phyloP scores from a whole-genome alignment of 2,329 filamentous ascomycete species.

The Blastomyces percursus region DNA sequence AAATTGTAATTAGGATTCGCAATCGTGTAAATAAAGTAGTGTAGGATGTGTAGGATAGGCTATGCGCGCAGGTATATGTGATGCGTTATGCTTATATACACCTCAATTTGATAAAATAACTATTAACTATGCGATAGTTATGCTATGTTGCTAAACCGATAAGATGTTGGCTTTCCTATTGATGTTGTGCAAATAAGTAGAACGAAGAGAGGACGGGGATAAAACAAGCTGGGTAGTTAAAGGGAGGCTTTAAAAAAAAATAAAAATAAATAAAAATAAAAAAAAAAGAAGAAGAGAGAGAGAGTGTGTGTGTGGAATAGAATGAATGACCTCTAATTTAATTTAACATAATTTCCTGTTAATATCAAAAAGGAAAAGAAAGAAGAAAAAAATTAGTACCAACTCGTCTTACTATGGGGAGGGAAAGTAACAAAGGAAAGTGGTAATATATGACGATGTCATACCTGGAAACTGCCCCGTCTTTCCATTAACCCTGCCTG shows the following conservation, averaged over 20 bases:
- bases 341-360: slow-evolving; percentile 34
- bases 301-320: neutral
- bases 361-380: neutral
- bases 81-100: neutral
- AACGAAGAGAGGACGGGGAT: neutral
- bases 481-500: slow-evolving; percentile 64
- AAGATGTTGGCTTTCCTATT: neutral
- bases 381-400: neutral
- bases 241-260: neutral
- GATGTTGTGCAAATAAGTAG: neutral
- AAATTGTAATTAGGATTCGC: neutral
- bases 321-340: slow-evolving; percentile 22
- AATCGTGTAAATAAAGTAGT: neutral
- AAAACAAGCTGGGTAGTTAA: neutral
- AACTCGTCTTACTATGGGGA: neutral
- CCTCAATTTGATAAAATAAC: neutral
- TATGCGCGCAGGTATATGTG: neutral
- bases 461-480: slow-evolving; percentile 91
- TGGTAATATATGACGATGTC: slow-evolving; percentile 18
- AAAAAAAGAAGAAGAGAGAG: neutral
- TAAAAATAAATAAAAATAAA: neutral
- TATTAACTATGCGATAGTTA: neutral
- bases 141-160: neutral
- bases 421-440: neutral
- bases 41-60: neutral